These are phyloP conservation scores for Jatropha multifida DNA, from an alignment of 441 rosid species.

Conservation along the genomic window DNA sequence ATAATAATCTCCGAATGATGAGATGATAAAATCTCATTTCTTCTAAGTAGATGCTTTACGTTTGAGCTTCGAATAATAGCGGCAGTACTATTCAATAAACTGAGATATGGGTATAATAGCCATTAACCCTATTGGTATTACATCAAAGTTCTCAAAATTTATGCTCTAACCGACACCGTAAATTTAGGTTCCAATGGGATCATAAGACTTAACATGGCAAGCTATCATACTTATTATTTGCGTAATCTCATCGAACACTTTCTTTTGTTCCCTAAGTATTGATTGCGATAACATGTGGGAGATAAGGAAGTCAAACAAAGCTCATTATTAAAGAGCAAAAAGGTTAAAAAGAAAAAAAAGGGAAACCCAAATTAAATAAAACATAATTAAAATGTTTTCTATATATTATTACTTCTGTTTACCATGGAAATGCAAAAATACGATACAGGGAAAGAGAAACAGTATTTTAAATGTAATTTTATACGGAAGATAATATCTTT, in stretches of 20 bases:
- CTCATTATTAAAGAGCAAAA: background rate
- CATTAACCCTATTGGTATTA: background rate
- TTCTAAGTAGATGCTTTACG: too few species aligned
- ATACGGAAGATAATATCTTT: too few species aligned
- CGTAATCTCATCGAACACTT: conserved; percentile 9
- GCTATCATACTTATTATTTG: background rate
- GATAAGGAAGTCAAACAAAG: conserved; percentile 18
- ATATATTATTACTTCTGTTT: background rate
- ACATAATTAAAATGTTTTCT: background rate
- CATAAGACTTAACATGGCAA: background rate
- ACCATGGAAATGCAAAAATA: too few species aligned
- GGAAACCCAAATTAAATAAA: background rate
- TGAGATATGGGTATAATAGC: background rate
- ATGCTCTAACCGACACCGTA: background rate
- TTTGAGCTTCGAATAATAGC: too few species aligned
- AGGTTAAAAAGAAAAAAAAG: background rate
- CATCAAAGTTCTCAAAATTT: background rate
- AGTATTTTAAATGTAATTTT: too few species aligned
- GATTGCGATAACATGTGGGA: conserved; percentile 1
- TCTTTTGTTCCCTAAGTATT: conserved; percentile 13
- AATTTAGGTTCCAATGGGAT: conserved; percentile 1
- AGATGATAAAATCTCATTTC: too few species aligned
- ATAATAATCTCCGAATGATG: too few species aligned
- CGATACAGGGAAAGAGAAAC: too few species aligned
- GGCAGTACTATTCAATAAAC: background rate